Evolutionary conservation across 1,284 basidiomycete species (phyloP), one percentile per base, ranked within the genome.

Genomic region (Ceratobasidium sp.): DNA sequence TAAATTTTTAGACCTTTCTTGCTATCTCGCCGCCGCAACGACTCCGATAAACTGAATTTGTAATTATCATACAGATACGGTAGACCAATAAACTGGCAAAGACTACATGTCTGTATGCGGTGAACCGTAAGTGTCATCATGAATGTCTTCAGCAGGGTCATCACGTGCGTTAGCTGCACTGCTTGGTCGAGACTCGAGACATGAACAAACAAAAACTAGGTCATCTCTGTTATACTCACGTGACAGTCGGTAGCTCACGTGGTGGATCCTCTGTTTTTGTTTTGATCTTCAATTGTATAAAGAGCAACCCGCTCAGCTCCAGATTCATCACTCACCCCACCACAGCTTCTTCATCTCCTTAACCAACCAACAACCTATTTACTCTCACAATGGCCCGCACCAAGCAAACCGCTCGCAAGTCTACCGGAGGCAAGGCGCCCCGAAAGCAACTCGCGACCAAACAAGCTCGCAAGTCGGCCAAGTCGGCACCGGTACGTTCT

Each of bases 351-450:
- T 33, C 52, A 7, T 17, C 69, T 61, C 6, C 59, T 48, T 28
- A 17, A 48, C 48, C n/a, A 68, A n/a, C 65, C 65, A 1, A 46
- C 23, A 5, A 59, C 38, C 57, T 65, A 48, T 56, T 46, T 42
- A 57, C 77, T 78, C 23, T 40, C 26, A 12, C 59, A 82, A 84
- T 84, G 84, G 84, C 84, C 79, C 83, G 84, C 77, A 84, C 84
- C 77, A 85, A 87, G 89, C 90, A 91, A 87, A 91, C 90, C 82
- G 90, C 90, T 79, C 89, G 90, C 82, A 91, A 91, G 85, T 90
- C 89, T 65, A 90, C 90, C 81, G 90, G 89, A 84, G 86, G 86
- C 80, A 88, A 88, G 83, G 87, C 87, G 50, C 87, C 87, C 78
- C 83, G 87, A 79, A 89, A 89, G 85, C 88, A 89, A 83, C 86